phyloP scores from a whole-genome alignment of 2,329 filamentous ascomycete genomes.

The Diaporthe capsici region DNA sequence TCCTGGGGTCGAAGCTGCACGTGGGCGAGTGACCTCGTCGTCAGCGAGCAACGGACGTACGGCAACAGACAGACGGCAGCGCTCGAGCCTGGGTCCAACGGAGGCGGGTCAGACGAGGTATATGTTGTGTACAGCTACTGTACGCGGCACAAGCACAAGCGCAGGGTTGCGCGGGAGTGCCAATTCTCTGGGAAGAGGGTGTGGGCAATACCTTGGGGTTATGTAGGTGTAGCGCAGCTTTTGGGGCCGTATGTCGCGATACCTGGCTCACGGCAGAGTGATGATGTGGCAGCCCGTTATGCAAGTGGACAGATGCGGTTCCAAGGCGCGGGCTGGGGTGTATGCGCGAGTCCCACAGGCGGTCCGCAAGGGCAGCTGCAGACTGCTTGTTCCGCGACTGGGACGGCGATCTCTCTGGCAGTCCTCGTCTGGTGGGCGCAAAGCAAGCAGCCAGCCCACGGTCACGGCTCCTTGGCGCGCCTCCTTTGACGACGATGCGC shows the following conservation, averaged over 20 bases:
- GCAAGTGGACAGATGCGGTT: slow-evolving; percentile 61
- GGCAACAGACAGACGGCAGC: slow-evolving; percentile 35
- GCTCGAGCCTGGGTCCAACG: slow-evolving; percentile 37
- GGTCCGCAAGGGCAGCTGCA: slow-evolving; percentile 41
- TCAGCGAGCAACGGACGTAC: slow-evolving; percentile 36
- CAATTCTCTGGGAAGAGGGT: slow-evolving; percentile 50
- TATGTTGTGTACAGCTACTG: slow-evolving; percentile 51
- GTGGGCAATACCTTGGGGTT: slow-evolving; percentile 44
- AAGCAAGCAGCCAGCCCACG: slow-evolving; percentile 31
- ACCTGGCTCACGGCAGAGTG: slow-evolving; percentile 57
- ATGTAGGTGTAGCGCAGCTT: slow-evolving; percentile 29
- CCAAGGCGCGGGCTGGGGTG: slow-evolving; percentile 49
- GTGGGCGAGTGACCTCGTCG: slow-evolving; percentile 40
- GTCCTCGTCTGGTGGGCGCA: slow-evolving; percentile 33
- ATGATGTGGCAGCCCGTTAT: slow-evolving; percentile 62
- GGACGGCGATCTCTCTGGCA: slow-evolving; percentile 36
- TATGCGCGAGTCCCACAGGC: slow-evolving; percentile 45
- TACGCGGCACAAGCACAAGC: slow-evolving; percentile 46
- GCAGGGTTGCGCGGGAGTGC: slow-evolving; percentile 48
- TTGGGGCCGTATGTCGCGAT: slow-evolving; percentile 56
- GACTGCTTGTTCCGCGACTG: slow-evolving; percentile 38
- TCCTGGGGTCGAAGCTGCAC: slow-evolving; percentile 42
- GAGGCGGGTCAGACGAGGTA: slow-evolving; percentile 44
- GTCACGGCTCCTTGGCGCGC: slow-evolving; percentile 19
- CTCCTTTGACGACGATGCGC: slow-evolving; percentile 26